Evolutionary conservation across 2,329 filamentous ascomycete species (phyloP).

Genomic region (Ceratocystis colombiana): DNA sequence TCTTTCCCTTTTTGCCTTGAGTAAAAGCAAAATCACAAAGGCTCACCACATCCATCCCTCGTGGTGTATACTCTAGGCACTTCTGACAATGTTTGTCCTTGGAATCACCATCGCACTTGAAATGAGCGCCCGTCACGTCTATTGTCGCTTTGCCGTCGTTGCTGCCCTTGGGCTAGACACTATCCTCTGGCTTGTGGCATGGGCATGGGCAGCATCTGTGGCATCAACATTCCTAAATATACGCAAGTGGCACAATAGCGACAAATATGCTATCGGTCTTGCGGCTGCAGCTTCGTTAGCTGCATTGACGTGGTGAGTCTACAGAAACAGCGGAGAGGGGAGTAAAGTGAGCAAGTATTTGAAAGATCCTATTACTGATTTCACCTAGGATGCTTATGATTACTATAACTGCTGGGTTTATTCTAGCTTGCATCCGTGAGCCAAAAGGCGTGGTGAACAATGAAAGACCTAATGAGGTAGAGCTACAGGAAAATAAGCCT

Average conservation of each 20-base stretch:
- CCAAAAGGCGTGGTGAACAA: background rate
- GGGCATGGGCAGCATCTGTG: conserved; percentile 37
- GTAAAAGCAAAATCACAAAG: background rate
- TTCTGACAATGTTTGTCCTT: conserved; percentile 37
- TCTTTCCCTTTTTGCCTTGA: conserved; percentile 17
- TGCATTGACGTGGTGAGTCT: conserved; percentile 35
- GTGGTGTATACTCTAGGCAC: conserved; percentile 30
- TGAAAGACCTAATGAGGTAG: background rate
- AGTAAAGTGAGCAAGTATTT: background rate
- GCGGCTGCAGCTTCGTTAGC: conserved; percentile 37
- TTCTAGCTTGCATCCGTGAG: conserved; percentile 7
- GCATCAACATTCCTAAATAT: conserved; percentile 30
- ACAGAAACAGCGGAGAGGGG: background rate
- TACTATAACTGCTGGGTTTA: background rate
- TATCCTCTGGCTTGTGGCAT: conserved; percentile 39
- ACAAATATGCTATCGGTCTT: conserved; percentile 31
- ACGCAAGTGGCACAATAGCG: conserved; percentile 23
- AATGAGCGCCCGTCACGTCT: conserved; percentile 33
- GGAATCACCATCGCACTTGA: conserved; percentile 35
- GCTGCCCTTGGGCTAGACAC: conserved; percentile 33
- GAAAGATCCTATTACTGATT: background rate
- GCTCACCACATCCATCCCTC: conserved; percentile 14
- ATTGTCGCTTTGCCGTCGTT: conserved; percentile 35
- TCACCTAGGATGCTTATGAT: conserved; percentile 1
- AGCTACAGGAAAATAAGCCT: conserved; percentile 15